These are phyloP conservation scores for Leptodermis oblonga DNA, from an alignment of 257 asterid genomes.

Conservation along the genomic window DNA sequence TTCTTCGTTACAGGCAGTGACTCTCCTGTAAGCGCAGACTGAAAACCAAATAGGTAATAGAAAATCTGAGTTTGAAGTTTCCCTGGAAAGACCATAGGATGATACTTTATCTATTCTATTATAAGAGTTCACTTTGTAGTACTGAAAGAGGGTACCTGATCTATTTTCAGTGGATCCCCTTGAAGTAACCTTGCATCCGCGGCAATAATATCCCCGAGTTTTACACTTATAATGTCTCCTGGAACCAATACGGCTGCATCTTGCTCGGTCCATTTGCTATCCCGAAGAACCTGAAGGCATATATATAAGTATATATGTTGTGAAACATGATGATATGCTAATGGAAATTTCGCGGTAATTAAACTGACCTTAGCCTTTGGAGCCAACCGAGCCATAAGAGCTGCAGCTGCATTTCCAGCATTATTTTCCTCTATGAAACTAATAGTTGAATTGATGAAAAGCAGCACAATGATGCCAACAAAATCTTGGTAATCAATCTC, in stretches of 20 bases:
- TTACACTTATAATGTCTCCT: slow-evolving; percentile 38
- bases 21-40: slow-evolving; percentile 46
- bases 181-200: slow-evolving; percentile 41
- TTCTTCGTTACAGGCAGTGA: slow-evolving; percentile 39
- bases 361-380: slow-evolving; percentile 36
- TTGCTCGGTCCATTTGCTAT: slow-evolving; percentile 34
- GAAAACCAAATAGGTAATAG: not conserved
- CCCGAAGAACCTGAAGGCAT: slow-evolving; percentile 28
- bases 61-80: not conserved
- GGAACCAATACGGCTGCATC: slow-evolving; percentile 40
- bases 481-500: slow-evolving; percentile 27
- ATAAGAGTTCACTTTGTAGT: too few relatives aligned
- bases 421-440: slow-evolving; percentile 37
- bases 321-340: not conserved
- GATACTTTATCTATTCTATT: too few relatives aligned
- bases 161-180: slow-evolving; percentile 39
- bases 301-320: not conserved
- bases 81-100: not conserved
- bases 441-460: slow-evolving; percentile 30
- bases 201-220: slow-evolving; percentile 38
- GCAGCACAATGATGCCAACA: slow-evolving; percentile 26
- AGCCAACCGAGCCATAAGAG: slow-evolving; percentile 38
- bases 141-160: slow-evolving; percentile 25
- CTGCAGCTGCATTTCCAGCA: slow-evolving; percentile 41
- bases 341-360: not conserved